Evolutionary conservation across 2,329 filamentous ascomycete genomes (phyloP), one percentile per base, ranked within the genome.

Genomic region (Blastomyces parvus): DNA sequence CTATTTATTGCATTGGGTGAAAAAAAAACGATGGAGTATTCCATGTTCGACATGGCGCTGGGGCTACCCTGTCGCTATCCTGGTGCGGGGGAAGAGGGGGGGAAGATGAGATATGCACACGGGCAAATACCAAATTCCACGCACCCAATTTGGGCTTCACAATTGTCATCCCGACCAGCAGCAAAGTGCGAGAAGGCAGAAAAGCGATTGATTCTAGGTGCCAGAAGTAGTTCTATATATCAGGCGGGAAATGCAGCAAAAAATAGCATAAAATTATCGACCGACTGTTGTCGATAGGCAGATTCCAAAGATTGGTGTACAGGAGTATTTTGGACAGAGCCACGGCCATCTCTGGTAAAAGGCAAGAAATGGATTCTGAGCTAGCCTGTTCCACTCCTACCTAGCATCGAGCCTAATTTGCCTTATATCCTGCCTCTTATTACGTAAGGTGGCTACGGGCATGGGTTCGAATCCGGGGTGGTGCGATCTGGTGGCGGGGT

Each of bases 261-360:
- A 70, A 72, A 72, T 67, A 67, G 65, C 60, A 68, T 70, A 71
- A 74, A 70, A 69, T 66, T 71, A 74, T 77, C 76, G 75, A 80
- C 76, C 71, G 64, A 70, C 74, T 77, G 63, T 77, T 75, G 78
- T 79, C 77, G 75, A 73, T 71, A 66, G 69, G 68, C 66, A 61
- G 64, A 69, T 77, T 83, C 81, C 82, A 84, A 84, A 84, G 81
- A 84, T 83, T 84, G 70, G 71, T 71, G 72, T 38, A 84, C 78
- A 80, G 81, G 82, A 82, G 81, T 82, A 71, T 82, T 76, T 76
- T 83, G 81, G 80, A 80, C 80, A 79, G 71, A 78, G 75, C 84
- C 85, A 87, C 84, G 85, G 86, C 84, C 85, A 87, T 85, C 86
- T 88, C 86, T 88, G 86, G 86, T 88, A 88, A 88, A 88, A 87